Conservation (phyloP, 129 eudicot genomes). For the Lonicera japonica region DNA sequence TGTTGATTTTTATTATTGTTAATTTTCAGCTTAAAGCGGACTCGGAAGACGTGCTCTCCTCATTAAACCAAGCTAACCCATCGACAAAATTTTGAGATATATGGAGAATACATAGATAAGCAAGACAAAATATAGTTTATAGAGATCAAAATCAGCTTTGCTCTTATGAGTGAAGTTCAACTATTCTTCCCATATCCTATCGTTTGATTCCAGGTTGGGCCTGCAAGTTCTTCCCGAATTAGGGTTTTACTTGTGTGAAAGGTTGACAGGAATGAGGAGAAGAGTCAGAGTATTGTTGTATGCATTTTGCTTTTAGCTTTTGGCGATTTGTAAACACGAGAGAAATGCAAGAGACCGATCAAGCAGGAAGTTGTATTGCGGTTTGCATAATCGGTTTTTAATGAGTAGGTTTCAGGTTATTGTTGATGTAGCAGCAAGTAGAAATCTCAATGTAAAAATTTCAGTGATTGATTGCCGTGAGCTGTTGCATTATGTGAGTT, state of each 20-base stretch:
- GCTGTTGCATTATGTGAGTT: too few relatives aligned
- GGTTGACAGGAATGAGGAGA: background rate
- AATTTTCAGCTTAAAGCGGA: slow-evolving; percentile 58
- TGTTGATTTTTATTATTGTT: background rate
- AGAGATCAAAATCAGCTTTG: background rate
- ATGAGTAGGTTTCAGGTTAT: background rate
- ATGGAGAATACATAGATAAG: background rate
- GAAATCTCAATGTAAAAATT: too few relatives aligned
- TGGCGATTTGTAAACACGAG: background rate
- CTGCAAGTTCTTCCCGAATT: background rate
- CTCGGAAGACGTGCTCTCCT: slow-evolving; percentile 66
- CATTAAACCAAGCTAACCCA: background rate
- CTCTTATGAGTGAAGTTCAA: background rate
- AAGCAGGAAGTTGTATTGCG: too few relatives aligned
- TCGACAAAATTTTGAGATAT: background rate
- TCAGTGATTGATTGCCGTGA: too few relatives aligned
- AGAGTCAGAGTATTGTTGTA: background rate
- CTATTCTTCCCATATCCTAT: background rate
- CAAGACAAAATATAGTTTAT: background rate
- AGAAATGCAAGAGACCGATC: background rate
- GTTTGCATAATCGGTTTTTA: too few relatives aligned
- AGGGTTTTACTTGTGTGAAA: background rate
- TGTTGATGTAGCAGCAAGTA: background rate
- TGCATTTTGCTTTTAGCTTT: background rate
- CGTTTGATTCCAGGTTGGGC: background rate